Conservation (phyloP, 2,329 filamentous ascomycete species). For the Aspergillus sp. region DNA sequence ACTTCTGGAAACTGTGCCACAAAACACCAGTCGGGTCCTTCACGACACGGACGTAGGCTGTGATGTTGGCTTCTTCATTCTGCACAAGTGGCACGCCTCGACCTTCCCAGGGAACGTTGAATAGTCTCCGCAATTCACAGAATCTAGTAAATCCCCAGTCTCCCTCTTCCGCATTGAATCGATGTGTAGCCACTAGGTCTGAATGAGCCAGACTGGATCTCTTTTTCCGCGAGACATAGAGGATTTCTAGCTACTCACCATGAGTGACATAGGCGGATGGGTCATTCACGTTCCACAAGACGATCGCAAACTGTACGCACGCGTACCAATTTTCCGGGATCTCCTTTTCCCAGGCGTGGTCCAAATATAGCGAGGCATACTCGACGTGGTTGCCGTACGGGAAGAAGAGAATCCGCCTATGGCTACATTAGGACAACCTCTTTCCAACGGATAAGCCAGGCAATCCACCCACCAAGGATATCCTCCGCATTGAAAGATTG, state of each 20-base stretch:
- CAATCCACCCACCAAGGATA: constrained; percentile 66
- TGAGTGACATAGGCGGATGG: constrained; percentile 72
- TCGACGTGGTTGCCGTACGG: constrained; percentile 92
- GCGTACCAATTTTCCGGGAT: constrained; percentile 91
- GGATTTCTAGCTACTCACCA: constrained; percentile 40
- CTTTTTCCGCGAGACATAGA: neutral
- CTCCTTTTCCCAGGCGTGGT: constrained; percentile 74
- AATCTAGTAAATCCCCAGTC: constrained; percentile 99
- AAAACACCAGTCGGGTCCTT: constrained; percentile 43
- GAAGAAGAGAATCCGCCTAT: constrained; percentile 87
- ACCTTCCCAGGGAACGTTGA: constrained; percentile 67
- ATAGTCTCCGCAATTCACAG: constrained; percentile 76
- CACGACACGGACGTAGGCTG: constrained; percentile 42
- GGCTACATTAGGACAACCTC: constrained; percentile 16
- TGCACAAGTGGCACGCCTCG: constrained; percentile 48
- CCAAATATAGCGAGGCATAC: constrained; percentile 87
- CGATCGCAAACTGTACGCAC: constrained; percentile 89
- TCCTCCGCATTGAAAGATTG: constrained; percentile 75
- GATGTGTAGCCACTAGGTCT: constrained; percentile 65
- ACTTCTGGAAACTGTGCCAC: constrained; percentile 42
- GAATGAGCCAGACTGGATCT: neutral
- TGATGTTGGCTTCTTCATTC: constrained; percentile 40
- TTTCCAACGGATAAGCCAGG: neutral
- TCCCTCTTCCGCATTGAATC: constrained; percentile 91
- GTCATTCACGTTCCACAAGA: constrained; percentile 89